Evolutionary conservation across 129 eudicot species (phyloP).

Genomic region (Chrysanthemum lavandulifolium): DNA sequence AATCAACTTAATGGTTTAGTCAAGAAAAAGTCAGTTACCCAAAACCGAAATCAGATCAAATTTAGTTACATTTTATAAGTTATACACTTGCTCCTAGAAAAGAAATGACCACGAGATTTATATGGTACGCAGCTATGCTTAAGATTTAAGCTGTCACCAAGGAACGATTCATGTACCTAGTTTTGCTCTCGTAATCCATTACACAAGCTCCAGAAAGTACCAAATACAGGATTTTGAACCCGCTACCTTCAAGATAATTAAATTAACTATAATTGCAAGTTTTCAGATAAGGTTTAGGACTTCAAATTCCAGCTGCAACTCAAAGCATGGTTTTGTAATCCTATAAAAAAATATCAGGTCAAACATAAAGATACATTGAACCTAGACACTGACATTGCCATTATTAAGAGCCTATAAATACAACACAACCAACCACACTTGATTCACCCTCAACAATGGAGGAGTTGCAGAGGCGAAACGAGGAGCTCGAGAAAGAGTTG

Average conservation of each 20-base stretch:
- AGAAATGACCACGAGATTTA: neutral
- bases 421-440: neutral
- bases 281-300: too few relatives aligned
- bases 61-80: neutral
- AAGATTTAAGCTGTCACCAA: neutral
- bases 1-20: neutral
- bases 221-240: neutral
- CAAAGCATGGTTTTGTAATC: neutral
- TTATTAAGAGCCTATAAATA: slow-evolving; percentile 30
- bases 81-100: neutral
- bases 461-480: slow-evolving; percentile 44
- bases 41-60: neutral
- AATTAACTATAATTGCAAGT: too few relatives aligned
- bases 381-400: slow-evolving; percentile 40
- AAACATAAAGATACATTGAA: slow-evolving; percentile 52
- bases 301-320: neutral
- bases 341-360: neutral
- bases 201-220: neutral
- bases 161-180: neutral
- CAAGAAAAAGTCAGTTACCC: neutral
- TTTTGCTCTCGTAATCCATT: neutral
- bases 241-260: neutral
- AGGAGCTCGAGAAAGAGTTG: slow-evolving; percentile 64
- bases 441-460: slow-evolving; percentile 16
- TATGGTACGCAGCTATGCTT: neutral